phyloP scores from a whole-genome alignment of 305 asterid species.

The Solanum aculeatissimum region DNA sequence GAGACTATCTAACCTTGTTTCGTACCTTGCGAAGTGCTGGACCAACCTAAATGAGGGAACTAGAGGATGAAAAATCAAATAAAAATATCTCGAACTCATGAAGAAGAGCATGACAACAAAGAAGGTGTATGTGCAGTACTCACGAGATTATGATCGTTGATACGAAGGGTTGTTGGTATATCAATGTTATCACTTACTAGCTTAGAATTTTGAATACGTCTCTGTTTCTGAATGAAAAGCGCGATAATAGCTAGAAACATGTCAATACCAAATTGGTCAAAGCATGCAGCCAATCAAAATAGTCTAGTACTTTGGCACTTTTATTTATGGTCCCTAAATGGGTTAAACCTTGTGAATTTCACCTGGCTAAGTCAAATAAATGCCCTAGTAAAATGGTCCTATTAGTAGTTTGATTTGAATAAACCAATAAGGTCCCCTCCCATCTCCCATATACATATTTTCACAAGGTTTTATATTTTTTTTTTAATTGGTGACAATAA shows the following conservation, averaged over 20 bases:
- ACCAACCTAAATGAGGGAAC: background rate
- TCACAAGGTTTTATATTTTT: background rate
- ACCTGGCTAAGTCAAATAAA: slow-evolving; percentile 6
- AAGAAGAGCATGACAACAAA: background rate
- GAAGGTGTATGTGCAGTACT: background rate
- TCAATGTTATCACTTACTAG: background rate
- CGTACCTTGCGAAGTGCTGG: background rate
- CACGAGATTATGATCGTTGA: background rate
- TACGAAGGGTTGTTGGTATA: background rate
- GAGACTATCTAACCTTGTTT: background rate
- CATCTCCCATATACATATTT: background rate
- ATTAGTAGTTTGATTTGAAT: background rate
- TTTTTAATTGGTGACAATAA: background rate
- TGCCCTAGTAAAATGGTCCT: slow-evolving; percentile 22
- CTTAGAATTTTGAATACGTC: background rate
- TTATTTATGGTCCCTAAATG: background rate
- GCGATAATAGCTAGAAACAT: background rate
- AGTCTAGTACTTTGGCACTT: background rate
- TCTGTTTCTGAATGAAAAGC: background rate
- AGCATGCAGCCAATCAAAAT: background rate
- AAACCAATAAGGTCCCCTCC: slow-evolving; percentile 6
- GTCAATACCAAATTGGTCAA: background rate
- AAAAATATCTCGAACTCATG: background rate
- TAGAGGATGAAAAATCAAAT: background rate
- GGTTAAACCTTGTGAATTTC: background rate